phyloP scores from a whole-genome alignment of 441 rosid species.

The Corymbia calophylla region DNA sequence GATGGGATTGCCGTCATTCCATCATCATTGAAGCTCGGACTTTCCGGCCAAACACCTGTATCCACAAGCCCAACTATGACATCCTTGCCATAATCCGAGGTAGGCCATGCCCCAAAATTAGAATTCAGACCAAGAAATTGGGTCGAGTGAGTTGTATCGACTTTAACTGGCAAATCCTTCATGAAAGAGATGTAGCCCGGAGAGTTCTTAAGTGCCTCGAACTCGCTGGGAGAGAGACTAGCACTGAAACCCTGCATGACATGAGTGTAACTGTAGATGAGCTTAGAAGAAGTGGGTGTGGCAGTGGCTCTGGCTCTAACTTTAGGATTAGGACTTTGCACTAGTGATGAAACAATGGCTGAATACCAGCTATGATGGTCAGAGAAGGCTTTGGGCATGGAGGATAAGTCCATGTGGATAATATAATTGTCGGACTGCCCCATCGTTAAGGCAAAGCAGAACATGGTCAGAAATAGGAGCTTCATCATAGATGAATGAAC shows the following conservation, averaged over 20 bases:
- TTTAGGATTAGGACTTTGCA: neutral
- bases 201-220: slow-evolving; percentile 14
- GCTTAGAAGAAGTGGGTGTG: slow-evolving; percentile 3
- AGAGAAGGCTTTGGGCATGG: slow-evolving; percentile 30
- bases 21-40: neutral
- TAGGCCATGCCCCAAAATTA: neutral
- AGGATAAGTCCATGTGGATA: slow-evolving; percentile 44
- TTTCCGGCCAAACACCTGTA: neutral
- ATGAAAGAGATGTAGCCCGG: slow-evolving; percentile 28
- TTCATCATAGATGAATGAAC: neutral
- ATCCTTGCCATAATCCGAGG: neutral
- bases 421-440: slow-evolving; percentile 6
- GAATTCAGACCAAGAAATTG: neutral
- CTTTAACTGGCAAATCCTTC: neutral
- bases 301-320: neutral
- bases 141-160: neutral
- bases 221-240: slow-evolving; percentile 18
- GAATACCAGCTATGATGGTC: slow-evolving; percentile 30
- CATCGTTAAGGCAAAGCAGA: neutral
- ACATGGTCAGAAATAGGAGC: neutral
- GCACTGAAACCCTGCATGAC: slow-evolving; percentile 43
- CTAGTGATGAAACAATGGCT: slow-evolving; percentile 14
- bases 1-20: neutral
- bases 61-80: neutral
- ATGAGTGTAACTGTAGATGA: slow-evolving; percentile 28